Evolutionary conservation across 768 basidiomycete genomes (phyloP), one percentile per base, ranked within the genome.

Genomic region (Pleurotus platypus): DNA sequence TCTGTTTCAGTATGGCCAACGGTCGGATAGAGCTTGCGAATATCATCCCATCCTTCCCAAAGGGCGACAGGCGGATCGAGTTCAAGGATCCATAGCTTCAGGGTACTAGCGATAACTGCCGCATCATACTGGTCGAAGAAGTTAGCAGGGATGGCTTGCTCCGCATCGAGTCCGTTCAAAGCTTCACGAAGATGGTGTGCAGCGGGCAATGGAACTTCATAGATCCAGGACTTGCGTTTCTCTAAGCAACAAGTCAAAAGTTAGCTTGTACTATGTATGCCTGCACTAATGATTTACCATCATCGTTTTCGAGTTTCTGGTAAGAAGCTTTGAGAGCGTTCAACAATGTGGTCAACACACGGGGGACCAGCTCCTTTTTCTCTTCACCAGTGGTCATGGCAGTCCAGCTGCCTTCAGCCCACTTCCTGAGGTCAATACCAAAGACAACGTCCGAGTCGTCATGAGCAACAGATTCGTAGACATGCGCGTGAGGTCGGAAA

Each of bases 41-140:
- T 78, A 27, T 97, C 94, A 43, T 95, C 93, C 90, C 94, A 98
- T 46, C 89, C 85, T 64, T 95, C 92, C 78, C 87, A 96, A 47
- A 90, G 73, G 15, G 84, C 81, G 9, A 97, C 69, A 24, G 96
- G 94, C 6, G 92, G 91, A 65, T 93, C 86, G 24, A 98, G 80
- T 69, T 98, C 95, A n/a, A 97, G 77, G 20, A 87, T 67, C 91
- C 93, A 98, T 12, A 98, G 73, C 72, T 95, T 98, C 66, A 95
- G 71, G 12, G 85, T 78, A 55, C 87, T 86, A 2, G 95, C 94
- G 27, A 96, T 81, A 16, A 96, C 85, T 13, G 95, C 93, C 0
- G 89, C 79, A 64, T 98, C 93, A 67, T 89, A 92, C 61, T 85
- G 85, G 24, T 78, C 76, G 16, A 82, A 65, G 18, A 82, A 45